A percentile compares a stretch with the other conserved stretches of the same genome.
Evolutionary conservation across 2,329 filamentous ascomycete genomes (phyloP).

Genomic region (Coniochaeta sp.): DNA sequence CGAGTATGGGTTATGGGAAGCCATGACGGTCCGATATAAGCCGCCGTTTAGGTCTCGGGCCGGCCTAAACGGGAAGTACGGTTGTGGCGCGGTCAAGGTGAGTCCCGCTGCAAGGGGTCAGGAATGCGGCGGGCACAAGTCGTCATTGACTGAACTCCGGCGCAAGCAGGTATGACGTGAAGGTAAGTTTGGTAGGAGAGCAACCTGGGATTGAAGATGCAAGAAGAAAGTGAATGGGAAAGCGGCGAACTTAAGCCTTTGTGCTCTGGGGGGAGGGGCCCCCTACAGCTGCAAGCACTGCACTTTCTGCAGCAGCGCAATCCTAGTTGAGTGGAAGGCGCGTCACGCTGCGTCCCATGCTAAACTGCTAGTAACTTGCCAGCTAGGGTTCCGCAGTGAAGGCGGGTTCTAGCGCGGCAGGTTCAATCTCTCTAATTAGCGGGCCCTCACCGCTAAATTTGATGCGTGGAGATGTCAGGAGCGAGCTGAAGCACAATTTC

Average conservation of each 20-base stretch:
- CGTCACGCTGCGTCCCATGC: neutral
- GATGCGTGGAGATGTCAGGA: too few species aligned
- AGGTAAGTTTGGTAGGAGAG: too few species aligned
- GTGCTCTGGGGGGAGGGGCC: too few species aligned
- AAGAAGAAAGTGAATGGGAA: neutral
- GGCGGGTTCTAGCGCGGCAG: neutral
- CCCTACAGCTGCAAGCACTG: neutral
- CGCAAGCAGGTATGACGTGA: too few species aligned
- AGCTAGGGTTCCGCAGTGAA: too few species aligned
- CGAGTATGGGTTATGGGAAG: neutral
- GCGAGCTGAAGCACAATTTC: neutral
- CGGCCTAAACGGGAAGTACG: neutral
- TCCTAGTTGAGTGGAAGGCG: neutral
- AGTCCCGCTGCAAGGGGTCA: neutral
- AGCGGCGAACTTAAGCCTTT: neutral
- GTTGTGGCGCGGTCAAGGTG: neutral
- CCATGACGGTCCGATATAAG: neutral
- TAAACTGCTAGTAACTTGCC: too few species aligned
- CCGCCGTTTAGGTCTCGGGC: neutral
- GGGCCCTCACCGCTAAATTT: neutral
- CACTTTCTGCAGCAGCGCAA: neutral
- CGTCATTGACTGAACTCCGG: neutral
- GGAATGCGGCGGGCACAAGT: neutral
- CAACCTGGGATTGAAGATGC: neutral
- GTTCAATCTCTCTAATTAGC: neutral